These are phyloP conservation scores for Hortiboletus flavorubellus DNA, from an alignment of 768 basidiomycete genomes.

Conservation along the genomic window DNA sequence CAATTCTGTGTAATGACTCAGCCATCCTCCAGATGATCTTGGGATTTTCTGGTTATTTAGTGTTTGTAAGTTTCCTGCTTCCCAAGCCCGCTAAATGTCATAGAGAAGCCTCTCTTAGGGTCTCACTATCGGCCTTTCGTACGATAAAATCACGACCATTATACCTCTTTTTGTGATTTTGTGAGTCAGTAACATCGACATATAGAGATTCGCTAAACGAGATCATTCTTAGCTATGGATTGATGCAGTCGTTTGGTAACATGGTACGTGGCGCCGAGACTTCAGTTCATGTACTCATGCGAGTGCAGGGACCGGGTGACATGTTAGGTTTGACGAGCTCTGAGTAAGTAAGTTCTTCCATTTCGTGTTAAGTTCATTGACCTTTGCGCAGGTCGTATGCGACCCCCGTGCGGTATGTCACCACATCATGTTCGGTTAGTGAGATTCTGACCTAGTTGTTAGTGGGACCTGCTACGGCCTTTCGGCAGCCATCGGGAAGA, in stretches of 20 bases:
- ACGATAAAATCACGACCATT: conserved; percentile 59
- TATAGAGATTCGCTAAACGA: conserved; percentile 1
- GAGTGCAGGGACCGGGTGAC: conserved; percentile 60
- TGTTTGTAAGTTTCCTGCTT: conserved; percentile 44
- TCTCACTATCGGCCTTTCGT: conserved; percentile 55
- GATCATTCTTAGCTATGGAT: conserved; percentile 47
- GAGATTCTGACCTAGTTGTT: not conserved
- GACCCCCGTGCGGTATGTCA: conserved; percentile 54
- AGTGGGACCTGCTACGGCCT: conserved; percentile 71
- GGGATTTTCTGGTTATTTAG: conserved; percentile 64
- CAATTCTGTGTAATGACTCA: conserved; percentile 2
- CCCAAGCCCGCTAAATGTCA: not conserved
- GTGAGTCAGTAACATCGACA: conserved; percentile 33
- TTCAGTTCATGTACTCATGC: conserved; percentile 8
- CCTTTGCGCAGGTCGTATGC: conserved; percentile 48
- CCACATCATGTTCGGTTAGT: not conserved
- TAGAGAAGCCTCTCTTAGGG: conserved; percentile 27
- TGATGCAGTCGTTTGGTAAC: conserved; percentile 74
- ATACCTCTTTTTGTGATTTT: conserved; percentile 66
- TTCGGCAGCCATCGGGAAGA: conserved; percentile 64
- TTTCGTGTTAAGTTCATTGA: not conserved
- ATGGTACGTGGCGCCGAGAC: conserved; percentile 36
- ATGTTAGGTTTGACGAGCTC: conserved; percentile 66
- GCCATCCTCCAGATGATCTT: conserved; percentile 50
- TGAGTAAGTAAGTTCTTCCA: conserved; percentile 43